A percentile compares a stretch with the other conserved stretches of the same genome.
Conservation (phyloP, 768 basidiomycete species). For the Dioszegia aurantiaca region DNA sequence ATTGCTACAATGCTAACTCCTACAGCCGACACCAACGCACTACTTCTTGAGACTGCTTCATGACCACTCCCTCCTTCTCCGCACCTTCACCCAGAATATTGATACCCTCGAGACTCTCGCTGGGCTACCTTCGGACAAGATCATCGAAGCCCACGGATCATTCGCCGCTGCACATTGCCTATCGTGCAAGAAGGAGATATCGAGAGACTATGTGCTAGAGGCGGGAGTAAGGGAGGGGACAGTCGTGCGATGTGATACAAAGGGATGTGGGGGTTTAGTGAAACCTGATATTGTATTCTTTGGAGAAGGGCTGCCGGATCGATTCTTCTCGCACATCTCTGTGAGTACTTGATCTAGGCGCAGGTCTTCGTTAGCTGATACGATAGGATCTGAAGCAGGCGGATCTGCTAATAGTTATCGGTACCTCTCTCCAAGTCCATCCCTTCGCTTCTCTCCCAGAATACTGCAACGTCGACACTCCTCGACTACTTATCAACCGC, state of each 20-base stretch:
- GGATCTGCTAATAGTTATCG: constrained; percentile 84
- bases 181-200: constrained; percentile 63
- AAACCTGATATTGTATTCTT: constrained; percentile 97
- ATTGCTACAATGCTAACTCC: constrained; percentile 23
- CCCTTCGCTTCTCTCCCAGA: constrained; percentile 78
- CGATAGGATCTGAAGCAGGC: constrained; percentile 58
- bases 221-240: constrained; percentile 61
- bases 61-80: constrained; percentile 64
- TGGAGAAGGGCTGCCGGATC: constrained; percentile 65
- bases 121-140: constrained; percentile 67
- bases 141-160: constrained; percentile 94
- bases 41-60: constrained; percentile 81
- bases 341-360: too few species aligned
- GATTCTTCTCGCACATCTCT: constrained; percentile 63
- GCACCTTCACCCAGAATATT: constrained; percentile 56
- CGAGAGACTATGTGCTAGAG: constrained; percentile 65
- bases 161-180: constrained; percentile 86
- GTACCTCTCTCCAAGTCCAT: constrained; percentile 67
- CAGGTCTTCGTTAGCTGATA: too few species aligned
- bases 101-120: constrained; percentile 86
- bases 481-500: constrained; percentile 84
- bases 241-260: constrained; percentile 64
- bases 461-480: constrained; percentile 61
- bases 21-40: constrained; percentile 81
- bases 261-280: constrained; percentile 66